phyloP scores from a whole-genome alignment of 1,284 basidiomycete genomes.

The Lentinus polychrous region DNA sequence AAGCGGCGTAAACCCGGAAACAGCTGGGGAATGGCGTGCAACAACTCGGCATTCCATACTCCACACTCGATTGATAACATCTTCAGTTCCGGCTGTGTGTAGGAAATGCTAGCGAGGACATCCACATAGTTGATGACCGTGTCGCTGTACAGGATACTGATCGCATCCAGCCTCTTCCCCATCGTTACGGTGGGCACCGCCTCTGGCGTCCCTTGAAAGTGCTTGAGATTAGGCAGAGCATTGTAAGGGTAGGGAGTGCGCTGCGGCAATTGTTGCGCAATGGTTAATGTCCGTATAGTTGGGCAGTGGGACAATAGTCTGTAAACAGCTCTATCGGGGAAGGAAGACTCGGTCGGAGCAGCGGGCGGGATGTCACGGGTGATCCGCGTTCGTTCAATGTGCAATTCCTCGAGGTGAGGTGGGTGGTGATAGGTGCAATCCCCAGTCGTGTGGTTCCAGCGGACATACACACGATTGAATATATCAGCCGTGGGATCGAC shows the following conservation, averaged over 20 bases:
- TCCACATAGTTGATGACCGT: slow-evolving; percentile 15
- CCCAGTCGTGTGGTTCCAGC: slow-evolving; percentile 9
- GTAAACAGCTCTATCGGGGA: slow-evolving; percentile 21
- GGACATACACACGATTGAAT: slow-evolving; percentile 25
- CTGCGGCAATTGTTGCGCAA: slow-evolving; percentile 18
- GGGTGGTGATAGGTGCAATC: slow-evolving; percentile 22
- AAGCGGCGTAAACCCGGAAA: slow-evolving; percentile 22
- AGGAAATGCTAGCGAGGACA: slow-evolving; percentile 14
- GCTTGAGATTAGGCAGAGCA: slow-evolving; percentile 23
- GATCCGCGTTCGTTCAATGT: slow-evolving; percentile 25
- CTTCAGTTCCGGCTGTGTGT: slow-evolving; percentile 14
- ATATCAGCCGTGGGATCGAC: slow-evolving; percentile 34
- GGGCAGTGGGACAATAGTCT: slow-evolving; percentile 19
- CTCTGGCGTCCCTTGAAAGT: slow-evolving; percentile 23
- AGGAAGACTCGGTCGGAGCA: slow-evolving; percentile 15
- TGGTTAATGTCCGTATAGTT: slow-evolving; percentile 19
- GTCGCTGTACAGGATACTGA: slow-evolving; percentile 19
- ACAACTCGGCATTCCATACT: slow-evolving; percentile 25
- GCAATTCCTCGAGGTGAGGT: slow-evolving; percentile 26
- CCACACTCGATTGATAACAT: slow-evolving; percentile 22
- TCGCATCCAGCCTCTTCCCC: slow-evolving; percentile 17
- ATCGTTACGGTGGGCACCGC: slow-evolving; percentile 13
- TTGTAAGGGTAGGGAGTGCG: slow-evolving; percentile 18
- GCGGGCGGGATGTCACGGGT: slow-evolving; percentile 11
- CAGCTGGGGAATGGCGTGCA: slow-evolving; percentile 20